Percentiles rank a stretch among this genome's conserved stretches.
Evolutionary conservation across 306 rosid genomes (phyloP).

Genomic region (Crataegus laevigata): DNA sequence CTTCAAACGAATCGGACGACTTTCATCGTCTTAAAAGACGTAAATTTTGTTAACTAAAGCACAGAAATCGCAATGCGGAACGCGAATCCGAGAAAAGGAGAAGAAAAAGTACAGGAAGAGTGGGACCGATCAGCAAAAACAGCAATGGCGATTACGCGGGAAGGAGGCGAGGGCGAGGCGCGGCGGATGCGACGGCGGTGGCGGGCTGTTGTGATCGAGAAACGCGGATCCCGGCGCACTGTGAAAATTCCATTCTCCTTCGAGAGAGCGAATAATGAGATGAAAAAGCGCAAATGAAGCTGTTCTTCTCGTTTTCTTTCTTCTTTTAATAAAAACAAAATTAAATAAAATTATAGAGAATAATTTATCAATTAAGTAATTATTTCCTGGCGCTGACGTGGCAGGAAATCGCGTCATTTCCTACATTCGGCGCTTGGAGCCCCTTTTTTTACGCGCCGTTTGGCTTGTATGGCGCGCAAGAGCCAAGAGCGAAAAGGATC

Average conservation of each 20-base stretch:
- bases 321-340: not conserved
- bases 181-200: not conserved
- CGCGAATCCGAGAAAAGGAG: not conserved
- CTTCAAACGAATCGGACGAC: not conserved
- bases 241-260: slow-evolving; percentile 41
- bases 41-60: not conserved
- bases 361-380: not conserved
- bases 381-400: slow-evolving; percentile 25
- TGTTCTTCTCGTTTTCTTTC: slow-evolving; percentile 12
- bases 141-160: slow-evolving; percentile 29
- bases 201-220: slow-evolving; percentile 31
- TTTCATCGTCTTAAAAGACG: not conserved
- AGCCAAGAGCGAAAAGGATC: not conserved
- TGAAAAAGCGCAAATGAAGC: slow-evolving; percentile 9
- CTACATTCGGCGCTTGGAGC: slow-evolving; percentile 34
- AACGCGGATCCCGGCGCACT: slow-evolving; percentile 58
- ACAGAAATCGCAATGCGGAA: not conserved
- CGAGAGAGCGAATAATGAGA: not conserved
- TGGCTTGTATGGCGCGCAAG: slow-evolving; percentile 7
- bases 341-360: not conserved
- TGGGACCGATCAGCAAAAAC: slow-evolving; percentile 3
- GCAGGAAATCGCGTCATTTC: slow-evolving; percentile 24
- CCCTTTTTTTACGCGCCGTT: slow-evolving; percentile 14
- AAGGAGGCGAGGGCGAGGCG: slow-evolving; percentile 10
- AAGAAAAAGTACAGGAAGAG: slow-evolving; percentile 27